Base-by-base conservation (phyloP, 768 basidiomycete genomes). In the Trametes punicea region DNA sequence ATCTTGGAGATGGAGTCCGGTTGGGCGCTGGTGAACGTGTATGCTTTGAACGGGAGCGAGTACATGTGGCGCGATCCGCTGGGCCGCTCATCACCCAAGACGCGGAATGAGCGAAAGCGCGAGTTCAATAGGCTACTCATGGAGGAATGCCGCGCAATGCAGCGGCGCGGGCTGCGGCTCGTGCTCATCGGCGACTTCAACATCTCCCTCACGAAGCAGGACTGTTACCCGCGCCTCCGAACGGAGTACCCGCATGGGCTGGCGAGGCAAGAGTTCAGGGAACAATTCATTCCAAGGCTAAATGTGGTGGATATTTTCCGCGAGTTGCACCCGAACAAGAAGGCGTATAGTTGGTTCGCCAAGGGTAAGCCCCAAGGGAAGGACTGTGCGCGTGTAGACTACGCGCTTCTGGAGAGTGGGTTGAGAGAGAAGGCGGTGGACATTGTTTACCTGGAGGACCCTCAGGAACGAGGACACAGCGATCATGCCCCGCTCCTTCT, bases 101-200 rank as follows among this genome's bases (percentile, higher is more conserved):
- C 65, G 46, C 57, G 65, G 31, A 58, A 66, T 54, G 65, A 64
- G 53, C 65, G 63, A 46, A 64, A 64, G 30, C 63, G 65, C 42
- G 65, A 67, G 55, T 64, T 67, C 61, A 67, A 67, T 49, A 44
- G 52, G 42, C 56, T 67, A 21, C 55, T 67, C 20, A 40, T 60
- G 51, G 33, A 56, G 44, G 65, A 67, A 54, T 63, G 62, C 41
- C 51, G 34, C 18, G 54, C 46, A 29, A 56, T 67, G 56, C 65
- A 59, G 50, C 44, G 27, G 25, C 61, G 65, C 15, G 64, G 65
- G 13, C 51, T 67, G 20, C 56, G 53, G 21, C 23, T 67, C 33
- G 64, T 67, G 26, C 62, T 67, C 48, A 50, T 64, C 27, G 65
- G 64, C 2, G 65, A 67, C 56, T 67, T 67, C 56, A 67, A 67